Evolutionary conservation across 495 filamentous ascomycete genomes (phyloP), one percentile per base, ranked within the genome.

Genomic region (Aspergillus leporis): DNA sequence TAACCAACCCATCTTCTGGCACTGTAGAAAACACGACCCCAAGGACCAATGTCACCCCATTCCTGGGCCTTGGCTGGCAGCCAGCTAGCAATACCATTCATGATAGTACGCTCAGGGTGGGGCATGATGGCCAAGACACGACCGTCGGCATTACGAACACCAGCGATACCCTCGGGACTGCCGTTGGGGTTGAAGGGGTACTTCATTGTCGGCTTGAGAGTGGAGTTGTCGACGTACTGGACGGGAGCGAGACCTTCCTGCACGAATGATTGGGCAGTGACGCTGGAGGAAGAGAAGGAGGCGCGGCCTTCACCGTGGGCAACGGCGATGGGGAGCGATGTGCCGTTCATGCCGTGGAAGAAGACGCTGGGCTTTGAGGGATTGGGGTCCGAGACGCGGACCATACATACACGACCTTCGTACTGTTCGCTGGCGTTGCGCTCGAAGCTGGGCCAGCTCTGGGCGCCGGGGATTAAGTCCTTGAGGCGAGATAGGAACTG

Each of bases 141-240:
- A 2, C 94, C 94, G 69, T 97, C 88, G 52, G 74, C 78, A 64
- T 83, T 93, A 47, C 86, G 81, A 1, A 98, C 85, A 64, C 87
- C 93, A 2, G 94, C 90, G 64, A 98, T 88, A 68, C 92, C 94
- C 41, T 84, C 83, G 12, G 90, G 90, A 69, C 89, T 93, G 31
- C 94, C 94, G 70, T 97, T 98, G 16, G 94, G 92, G 76, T 98
- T 98, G 67, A 81, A 89, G 9, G 94, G 94, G 71, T 98, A 98
- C 60, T 77, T 77, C 74, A 90, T 88, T 4, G 94, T 96, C 3
- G 87, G 84, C 50, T 81, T 77, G 23, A 82, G 70, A 43, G 87
- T 79, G 28, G 81, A 72, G 69, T 95, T 96, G 70, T 97, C 90
- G 9, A 96, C 85, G 64, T 93, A 98, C 50, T 90, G 81, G 47